These are phyloP conservation scores for button mushroom (Agaricus bisporus) DNA, from an alignment of 768 basidiomycete genomes.

Conservation along the genomic window DNA sequence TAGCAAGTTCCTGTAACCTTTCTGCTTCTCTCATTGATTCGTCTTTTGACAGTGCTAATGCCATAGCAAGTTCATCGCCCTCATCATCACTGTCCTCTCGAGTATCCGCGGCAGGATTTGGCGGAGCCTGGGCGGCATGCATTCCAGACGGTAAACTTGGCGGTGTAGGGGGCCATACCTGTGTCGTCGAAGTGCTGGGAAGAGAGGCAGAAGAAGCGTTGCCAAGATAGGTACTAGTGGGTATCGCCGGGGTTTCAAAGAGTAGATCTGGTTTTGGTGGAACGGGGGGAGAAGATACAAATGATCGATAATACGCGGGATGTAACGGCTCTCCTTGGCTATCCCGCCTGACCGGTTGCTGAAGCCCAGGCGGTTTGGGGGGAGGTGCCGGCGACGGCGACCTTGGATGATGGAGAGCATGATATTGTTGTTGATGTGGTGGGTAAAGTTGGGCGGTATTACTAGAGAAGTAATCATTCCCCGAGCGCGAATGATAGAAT, in stretches of 20 bases:
- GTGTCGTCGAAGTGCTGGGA: constrained; percentile 6
- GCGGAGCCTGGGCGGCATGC: no score
- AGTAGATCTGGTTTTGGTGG: constrained; percentile 11
- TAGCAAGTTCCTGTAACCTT: constrained; percentile 25
- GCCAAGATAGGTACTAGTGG: constrained; percentile 9
- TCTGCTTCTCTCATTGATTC: constrained; percentile 30
- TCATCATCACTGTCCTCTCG: constrained; percentile 26
- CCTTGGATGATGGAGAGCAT: constrained; percentile 21
- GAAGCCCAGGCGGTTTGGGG: constrained; percentile 7
- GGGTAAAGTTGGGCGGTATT: constrained; percentile 25
- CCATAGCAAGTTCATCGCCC: constrained; percentile 41
- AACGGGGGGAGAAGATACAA: constrained; percentile 16
- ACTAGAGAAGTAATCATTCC: constrained; percentile 12
- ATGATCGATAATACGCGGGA: constrained; percentile 3
- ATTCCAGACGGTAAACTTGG: constrained; percentile 5
- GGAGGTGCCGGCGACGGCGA: constrained; percentile 12
- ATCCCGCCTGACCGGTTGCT: constrained; percentile 4
- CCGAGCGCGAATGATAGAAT: constrained; percentile 3
- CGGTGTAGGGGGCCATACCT: constrained; percentile 12
- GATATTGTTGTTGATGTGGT: constrained; percentile 25
- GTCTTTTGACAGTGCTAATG: constrained; percentile 43
- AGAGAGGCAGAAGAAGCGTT: constrained; percentile 9
- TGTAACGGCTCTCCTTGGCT: not conserved
- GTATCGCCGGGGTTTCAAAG: constrained; percentile 3
- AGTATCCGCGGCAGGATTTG: not conserved